Conservation (phyloP, 2,329 filamentous ascomycete species). For the Beauveria pseudobassiana region DNA sequence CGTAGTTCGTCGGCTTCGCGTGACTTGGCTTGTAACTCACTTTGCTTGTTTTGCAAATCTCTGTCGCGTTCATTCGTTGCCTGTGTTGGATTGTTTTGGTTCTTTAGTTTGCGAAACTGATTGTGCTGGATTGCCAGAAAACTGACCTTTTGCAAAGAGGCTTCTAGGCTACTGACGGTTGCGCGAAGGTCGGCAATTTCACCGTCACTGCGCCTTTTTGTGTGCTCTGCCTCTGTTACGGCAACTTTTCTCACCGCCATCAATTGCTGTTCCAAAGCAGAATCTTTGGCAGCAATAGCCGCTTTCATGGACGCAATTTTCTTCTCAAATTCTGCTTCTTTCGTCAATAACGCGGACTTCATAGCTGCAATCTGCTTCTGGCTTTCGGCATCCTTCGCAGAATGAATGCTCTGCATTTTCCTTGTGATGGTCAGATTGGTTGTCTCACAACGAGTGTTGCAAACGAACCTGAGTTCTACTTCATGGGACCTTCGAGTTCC, state of each 20-base stretch:
- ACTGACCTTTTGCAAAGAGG: constrained; percentile 51
- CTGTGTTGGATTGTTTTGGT: background rate
- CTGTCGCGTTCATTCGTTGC: constrained; percentile 49
- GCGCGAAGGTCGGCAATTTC: constrained; percentile 57
- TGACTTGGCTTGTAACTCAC: constrained; percentile 46
- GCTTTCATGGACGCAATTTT: constrained; percentile 2
- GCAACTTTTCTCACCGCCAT: constrained; percentile 40
- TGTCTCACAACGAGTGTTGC: background rate
- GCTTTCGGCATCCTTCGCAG: constrained; percentile 21
- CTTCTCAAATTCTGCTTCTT: constrained; percentile 29
- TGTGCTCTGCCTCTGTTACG: constrained; percentile 42
- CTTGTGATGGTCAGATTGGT: constrained; percentile 18
- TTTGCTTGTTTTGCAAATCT: constrained; percentile 25
- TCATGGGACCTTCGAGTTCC: constrained; percentile 63
- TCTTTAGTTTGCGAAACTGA: background rate
- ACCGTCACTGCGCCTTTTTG: constrained; percentile 44
- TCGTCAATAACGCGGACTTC: constrained; percentile 17
- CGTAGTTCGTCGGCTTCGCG: constrained; percentile 25
- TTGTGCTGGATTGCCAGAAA: background rate
- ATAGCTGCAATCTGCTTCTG: constrained; percentile 20
- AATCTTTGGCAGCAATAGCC: constrained; percentile 11
- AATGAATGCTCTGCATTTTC: constrained; percentile 27
- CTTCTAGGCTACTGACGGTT: constrained; percentile 53
- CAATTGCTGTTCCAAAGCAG: constrained; percentile 32
- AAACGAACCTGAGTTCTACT: constrained; percentile 48